Conservation (phyloP, 345 rosid genomes). For the Hirschfeldia incana region DNA sequence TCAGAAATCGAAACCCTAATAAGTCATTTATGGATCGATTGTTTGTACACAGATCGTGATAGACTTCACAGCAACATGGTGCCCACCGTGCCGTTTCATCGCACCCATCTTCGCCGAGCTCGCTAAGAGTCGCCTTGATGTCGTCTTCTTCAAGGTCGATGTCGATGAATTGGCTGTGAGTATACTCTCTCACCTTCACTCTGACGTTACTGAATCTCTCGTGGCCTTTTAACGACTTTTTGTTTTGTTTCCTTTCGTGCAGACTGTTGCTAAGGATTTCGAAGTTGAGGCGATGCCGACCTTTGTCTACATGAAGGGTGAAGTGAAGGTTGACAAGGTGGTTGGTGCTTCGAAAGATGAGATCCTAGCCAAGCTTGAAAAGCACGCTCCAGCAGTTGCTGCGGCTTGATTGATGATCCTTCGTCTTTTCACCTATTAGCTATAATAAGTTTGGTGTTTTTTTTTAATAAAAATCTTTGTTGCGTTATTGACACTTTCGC, state of each 20-base stretch:
- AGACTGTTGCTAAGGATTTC: conserved; percentile 64
- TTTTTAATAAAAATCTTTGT: conserved; percentile 22
- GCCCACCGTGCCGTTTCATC: conserved; percentile 71
- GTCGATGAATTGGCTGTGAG: conserved; percentile 61
- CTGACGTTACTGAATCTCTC: background rate
- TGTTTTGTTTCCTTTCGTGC: conserved; percentile 16
- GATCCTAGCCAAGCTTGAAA: conserved; percentile 45
- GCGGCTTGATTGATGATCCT: conserved; percentile 21
- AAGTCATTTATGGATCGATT: background rate
- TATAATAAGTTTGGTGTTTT: conserved; percentile 20
- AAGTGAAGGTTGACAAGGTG: conserved; percentile 50
- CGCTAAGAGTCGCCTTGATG: conserved; percentile 50
- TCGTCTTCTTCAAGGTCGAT: conserved; percentile 71
- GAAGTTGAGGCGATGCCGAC: conserved; percentile 78
- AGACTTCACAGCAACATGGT: conserved; percentile 82
- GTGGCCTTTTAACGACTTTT: background rate
- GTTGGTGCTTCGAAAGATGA: conserved; percentile 72
- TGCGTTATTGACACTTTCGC: background rate
- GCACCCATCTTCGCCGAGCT: conserved; percentile 60
- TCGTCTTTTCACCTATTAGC: background rate
- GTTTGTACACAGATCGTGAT: conserved; percentile 52
- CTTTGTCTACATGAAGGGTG: conserved; percentile 62
- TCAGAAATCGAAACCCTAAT: background rate
- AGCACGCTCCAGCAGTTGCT: conserved; percentile 43
- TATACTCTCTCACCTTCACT: background rate